Evolutionary conservation across 2,329 filamentous ascomycete genomes (phyloP).

Genomic region (Clonostachys rosea): DNA sequence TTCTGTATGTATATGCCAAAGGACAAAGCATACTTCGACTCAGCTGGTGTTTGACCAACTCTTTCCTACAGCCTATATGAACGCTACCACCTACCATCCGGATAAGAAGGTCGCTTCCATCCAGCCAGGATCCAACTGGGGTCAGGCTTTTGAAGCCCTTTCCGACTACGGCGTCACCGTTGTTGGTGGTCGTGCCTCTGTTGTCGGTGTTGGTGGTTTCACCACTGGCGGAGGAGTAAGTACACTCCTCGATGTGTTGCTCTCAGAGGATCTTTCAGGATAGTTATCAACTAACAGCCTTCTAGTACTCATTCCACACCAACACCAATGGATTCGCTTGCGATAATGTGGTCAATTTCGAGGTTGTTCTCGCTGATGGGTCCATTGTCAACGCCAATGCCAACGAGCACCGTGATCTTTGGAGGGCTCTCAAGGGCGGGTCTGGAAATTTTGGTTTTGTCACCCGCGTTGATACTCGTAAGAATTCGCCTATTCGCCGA

Average conservation of each 20-base stretch:
- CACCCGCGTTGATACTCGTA: conserved; percentile 30
- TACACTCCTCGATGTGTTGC: not conserved
- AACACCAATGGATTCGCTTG: conserved; percentile 29
- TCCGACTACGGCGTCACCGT: conserved; percentile 24
- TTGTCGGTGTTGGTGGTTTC: conserved; percentile 14
- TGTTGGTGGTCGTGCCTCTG: conserved; percentile 31
- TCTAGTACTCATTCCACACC: conserved; percentile 6
- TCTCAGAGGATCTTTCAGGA: not conserved
- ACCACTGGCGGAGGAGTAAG: conserved; percentile 10
- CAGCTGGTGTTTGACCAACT: too few species aligned
- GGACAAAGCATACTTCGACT: too few species aligned
- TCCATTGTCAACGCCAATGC: conserved; percentile 31
- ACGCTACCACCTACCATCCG: conserved; percentile 8
- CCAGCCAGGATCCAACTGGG: conserved; percentile 37
- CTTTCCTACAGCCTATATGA: conserved; percentile 4
- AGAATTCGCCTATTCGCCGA: too few species aligned
- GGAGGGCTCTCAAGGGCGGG: conserved; percentile 44
- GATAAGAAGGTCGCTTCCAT: conserved; percentile 28
- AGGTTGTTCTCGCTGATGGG: conserved; percentile 35
- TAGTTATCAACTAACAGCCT: not conserved
- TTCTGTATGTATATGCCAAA: conserved; percentile 6
- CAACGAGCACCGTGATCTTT: conserved; percentile 40
- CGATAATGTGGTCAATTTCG: conserved; percentile 34
- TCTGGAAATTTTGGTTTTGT: conserved; percentile 50
- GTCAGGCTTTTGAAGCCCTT: conserved; percentile 6